These are phyloP conservation scores for Candida coleopterorum DNA, from an alignment of 805 yeast species.

Conservation along the genomic window DNA sequence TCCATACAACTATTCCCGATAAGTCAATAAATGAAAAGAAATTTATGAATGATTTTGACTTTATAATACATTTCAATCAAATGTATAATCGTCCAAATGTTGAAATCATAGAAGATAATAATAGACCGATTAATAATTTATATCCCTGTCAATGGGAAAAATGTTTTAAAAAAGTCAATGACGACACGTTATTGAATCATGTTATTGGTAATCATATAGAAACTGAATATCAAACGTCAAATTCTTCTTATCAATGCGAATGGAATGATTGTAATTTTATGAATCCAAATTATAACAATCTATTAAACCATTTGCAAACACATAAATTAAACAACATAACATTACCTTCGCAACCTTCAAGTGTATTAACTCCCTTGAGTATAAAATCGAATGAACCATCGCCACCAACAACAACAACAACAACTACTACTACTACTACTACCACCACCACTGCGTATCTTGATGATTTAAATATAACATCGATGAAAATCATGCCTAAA, in stretches of 20 bases:
- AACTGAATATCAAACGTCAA: constrained; percentile 5
- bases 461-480: constrained; percentile 24
- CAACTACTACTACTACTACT: neutral
- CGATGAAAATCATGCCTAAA: constrained; percentile 30
- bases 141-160: constrained; percentile 63
- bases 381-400: constrained; percentile 11
- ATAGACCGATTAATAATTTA: neutral
- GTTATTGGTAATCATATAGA: constrained; percentile 47
- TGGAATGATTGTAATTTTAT: constrained; percentile 70
- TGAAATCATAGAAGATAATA: neutral
- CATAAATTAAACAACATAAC: constrained; percentile 19
- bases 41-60: constrained; percentile 33
- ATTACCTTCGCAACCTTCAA: neutral
- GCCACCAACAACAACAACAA: neutral
- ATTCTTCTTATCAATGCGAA: constrained; percentile 48
- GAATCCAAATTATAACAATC: constrained; percentile 45
- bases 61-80: constrained; percentile 30
- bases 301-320: constrained; percentile 50
- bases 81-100: constrained; percentile 1
- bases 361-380: constrained; percentile 11
- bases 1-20: constrained; percentile 39
- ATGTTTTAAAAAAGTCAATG: constrained; percentile 43
- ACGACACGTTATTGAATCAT: constrained; percentile 28
- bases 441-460: neutral
- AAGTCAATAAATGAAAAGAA: constrained; percentile 6